Evolutionary conservation across 768 basidiomycete species (phyloP), one percentile per base, ranked within the genome.

Genomic region (Amanita polypyramis): DNA sequence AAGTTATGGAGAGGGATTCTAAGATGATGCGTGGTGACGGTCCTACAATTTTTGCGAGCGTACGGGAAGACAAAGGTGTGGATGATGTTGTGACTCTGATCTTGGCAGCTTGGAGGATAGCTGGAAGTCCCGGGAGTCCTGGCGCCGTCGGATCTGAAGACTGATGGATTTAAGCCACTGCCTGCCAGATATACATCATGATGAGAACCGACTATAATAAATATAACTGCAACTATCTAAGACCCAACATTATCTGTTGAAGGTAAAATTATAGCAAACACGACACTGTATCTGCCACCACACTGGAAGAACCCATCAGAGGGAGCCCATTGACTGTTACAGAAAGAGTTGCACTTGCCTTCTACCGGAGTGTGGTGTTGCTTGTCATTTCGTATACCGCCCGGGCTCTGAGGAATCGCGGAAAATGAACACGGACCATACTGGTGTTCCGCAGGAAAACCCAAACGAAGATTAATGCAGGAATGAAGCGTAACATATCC

Each of bases 11-110:
- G 47, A 77, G 93, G 17, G 95, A 98, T 60, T 78, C 95, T 1
- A 93, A 81, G 60, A 66, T 85, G 52, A 97, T 99, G 94, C 78
- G 95, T 21, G 95, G 94, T 30, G 79, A 84, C 51, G 95, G 95
- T 0, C 95, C 95, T 2, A 99, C 95, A 0, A 58, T 97, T 15
- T 98, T 99, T 63, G 76, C 86, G 0, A 87, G 85, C 55, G 78
- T 99, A 48, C 82, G 85, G 59, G 72, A 88, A 50, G 72, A 70
- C 23, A 80, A 76, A 49, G 91, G 91, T 0, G 80, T 97, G 1
- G 79, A 85, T 27, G 88, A 93, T 52, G 76, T 95, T 6, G 77
- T 83, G 12, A 78, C 81, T 32, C 72, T 97, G 29, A 76, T 97
- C 52, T 66, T 93, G 19, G 83, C 82, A 10, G 91, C 91, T n/a